Percentiles rank a stretch among this genome's conserved stretches.
Conservation (phyloP, 768 basidiomycete genomes). For the Pleurotus cornucopiae region DNA sequence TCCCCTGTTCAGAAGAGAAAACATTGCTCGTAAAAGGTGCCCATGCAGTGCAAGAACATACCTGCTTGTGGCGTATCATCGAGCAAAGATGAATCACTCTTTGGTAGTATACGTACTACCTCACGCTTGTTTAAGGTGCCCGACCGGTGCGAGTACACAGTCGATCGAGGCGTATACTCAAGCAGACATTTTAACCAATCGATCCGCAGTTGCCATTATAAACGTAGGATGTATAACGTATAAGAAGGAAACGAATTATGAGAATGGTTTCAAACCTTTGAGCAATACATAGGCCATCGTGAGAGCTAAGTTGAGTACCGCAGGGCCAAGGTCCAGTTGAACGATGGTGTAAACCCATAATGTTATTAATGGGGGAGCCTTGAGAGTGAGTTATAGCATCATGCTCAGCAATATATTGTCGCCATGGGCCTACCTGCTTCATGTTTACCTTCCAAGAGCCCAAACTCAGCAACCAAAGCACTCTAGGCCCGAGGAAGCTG, state of each 20-base stretch:
- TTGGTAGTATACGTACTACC: conserved; percentile 9
- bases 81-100: conserved; percentile 52
- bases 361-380: conserved; percentile 78
- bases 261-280: conserved; percentile 41
- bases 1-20: background rate
- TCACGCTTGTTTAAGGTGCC: conserved; percentile 3
- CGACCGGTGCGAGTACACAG: background rate
- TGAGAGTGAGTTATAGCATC: conserved; percentile 6
- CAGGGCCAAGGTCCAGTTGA: conserved; percentile 62
- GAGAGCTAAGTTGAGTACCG: conserved; percentile 48
- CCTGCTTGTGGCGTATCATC: conserved; percentile 72
- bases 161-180: conserved; percentile 6
- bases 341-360: conserved; percentile 75
- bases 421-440: conserved; percentile 50
- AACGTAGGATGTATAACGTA: no score
- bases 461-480: conserved; percentile 68
- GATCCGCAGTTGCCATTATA: background rate
- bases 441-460: conserved; percentile 72
- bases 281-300: conserved; percentile 62
- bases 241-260: background rate
- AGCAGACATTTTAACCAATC: conserved; percentile 7
- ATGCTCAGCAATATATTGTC: background rate
- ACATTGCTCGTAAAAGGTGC: conserved; percentile 76
- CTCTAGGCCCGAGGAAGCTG: conserved; percentile 50
- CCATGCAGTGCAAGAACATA: conserved; percentile 54